Evolutionary conservation across 441 rosid genomes (phyloP).

Genomic region (Populus tomentosa): DNA sequence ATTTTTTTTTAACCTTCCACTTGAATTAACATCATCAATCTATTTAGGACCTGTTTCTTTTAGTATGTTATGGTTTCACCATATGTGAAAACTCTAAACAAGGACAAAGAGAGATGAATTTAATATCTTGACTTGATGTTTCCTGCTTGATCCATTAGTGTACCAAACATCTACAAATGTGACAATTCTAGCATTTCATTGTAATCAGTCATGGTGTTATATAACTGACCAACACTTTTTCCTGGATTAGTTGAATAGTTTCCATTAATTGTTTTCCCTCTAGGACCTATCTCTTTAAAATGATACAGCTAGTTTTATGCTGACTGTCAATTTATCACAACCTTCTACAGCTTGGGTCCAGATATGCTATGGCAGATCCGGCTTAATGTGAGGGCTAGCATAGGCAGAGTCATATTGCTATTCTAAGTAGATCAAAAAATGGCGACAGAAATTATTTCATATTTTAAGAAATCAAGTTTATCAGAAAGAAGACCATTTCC

Average conservation of each 20-base stretch:
- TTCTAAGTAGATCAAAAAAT: background rate
- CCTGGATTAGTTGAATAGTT: background rate
- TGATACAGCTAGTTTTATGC: background rate
- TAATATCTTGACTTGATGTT: background rate
- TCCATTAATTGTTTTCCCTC: background rate
- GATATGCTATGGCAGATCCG: background rate
- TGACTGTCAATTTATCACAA: background rate
- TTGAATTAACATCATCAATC: background rate
- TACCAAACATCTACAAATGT: background rate
- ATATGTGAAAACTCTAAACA: background rate
- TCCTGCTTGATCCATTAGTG: background rate
- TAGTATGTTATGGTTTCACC: background rate
- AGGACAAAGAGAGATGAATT: background rate
- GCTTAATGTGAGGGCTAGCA: background rate
- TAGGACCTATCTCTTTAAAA: too few relatives aligned
- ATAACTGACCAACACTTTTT: background rate
- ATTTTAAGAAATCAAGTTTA: background rate
- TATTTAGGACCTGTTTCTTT: background rate
- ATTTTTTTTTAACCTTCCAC: background rate
- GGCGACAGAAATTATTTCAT: background rate
- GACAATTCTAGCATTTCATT: background rate
- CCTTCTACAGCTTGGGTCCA: background rate
- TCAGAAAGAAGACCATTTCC: background rate
- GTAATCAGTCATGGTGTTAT: background rate
- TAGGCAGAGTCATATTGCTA: background rate